Percentiles rank a stretch among this genome's conserved stretches.
Evolutionary conservation across 179 eudicot species (phyloP).

Genomic region (Corrigiola litoralis): DNA sequence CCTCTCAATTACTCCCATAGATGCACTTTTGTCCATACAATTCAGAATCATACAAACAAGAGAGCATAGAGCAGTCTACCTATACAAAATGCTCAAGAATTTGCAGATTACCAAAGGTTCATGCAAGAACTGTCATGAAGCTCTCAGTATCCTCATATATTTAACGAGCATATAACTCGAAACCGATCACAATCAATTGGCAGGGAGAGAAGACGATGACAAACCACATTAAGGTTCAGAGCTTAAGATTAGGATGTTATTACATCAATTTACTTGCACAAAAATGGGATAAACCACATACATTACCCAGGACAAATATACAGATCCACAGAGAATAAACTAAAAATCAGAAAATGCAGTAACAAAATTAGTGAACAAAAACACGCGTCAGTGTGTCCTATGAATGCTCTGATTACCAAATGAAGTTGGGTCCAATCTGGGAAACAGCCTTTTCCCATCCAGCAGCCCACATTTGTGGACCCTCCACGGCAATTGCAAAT

Average conservation of each 20-base stretch:
- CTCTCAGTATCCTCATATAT: too few species aligned
- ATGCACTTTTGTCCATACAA: too few species aligned
- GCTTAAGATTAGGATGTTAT: background rate
- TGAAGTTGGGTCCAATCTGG: conserved; percentile 63
- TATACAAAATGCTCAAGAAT: too few species aligned
- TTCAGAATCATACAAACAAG: too few species aligned
- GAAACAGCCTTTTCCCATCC: conserved; percentile 70
- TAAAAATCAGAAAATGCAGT: background rate
- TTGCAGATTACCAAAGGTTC: too few species aligned
- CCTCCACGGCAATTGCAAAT: conserved; percentile 84
- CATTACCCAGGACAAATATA: conserved; percentile 3
- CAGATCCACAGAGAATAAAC: conserved; percentile 4
- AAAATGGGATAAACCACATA: background rate
- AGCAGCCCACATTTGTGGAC: conserved; percentile 81
- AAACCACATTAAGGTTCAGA: background rate
- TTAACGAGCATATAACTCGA: background rate
- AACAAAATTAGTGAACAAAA: background rate
- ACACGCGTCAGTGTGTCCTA: conserved; percentile 9
- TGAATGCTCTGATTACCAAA: conserved; percentile 78
- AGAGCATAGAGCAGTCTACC: too few species aligned
- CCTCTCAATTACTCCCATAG: too few species aligned
- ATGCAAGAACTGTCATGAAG: too few species aligned
- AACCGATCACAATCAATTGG: background rate
- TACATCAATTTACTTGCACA: background rate
- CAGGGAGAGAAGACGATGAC: background rate